These are phyloP conservation scores for Neurospora discreta DNA, from an alignment of 495 filamentous ascomycete species.

Conservation along the genomic window DNA sequence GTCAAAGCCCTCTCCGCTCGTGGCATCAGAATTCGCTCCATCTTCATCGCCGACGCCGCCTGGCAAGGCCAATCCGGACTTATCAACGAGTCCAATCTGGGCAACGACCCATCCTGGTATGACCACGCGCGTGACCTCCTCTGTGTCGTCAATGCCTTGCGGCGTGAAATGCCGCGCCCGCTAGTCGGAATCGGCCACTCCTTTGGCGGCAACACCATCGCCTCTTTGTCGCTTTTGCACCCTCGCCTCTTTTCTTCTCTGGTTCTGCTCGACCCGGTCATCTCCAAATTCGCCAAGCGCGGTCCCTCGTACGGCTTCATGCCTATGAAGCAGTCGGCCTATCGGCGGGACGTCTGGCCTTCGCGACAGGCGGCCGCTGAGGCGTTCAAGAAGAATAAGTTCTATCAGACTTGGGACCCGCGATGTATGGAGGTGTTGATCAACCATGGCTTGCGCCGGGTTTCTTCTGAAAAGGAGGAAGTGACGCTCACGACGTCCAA, in stretches of 20 bases:
- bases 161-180: constrained; percentile 71
- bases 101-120: constrained; percentile 78
- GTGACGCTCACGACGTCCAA: constrained; percentile 53
- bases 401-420: constrained; percentile 65
- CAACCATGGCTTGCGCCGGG: constrained; percentile 47
- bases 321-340: constrained; percentile 28
- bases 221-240: constrained; percentile 56
- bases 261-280: constrained; percentile 70
- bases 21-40: constrained; percentile 58
- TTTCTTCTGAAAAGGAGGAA: constrained; percentile 10
- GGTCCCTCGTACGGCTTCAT: constrained; percentile 21
- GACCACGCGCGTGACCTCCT: constrained; percentile 83
- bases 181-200: constrained; percentile 87
- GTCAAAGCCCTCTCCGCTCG: constrained; percentile 34
- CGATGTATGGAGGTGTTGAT: constrained; percentile 58
- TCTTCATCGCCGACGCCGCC: constrained; percentile 80
- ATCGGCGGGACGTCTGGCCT: constrained; percentile 63
- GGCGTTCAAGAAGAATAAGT: constrained; percentile 47
- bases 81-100: constrained; percentile 61
- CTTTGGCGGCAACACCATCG: constrained; percentile 65
- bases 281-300: constrained; percentile 27
- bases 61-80: constrained; percentile 66
- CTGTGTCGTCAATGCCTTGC: constrained; percentile 78
- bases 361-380: constrained; percentile 50
- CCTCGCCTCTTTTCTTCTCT: constrained; percentile 70